phyloP scores from a whole-genome alignment of 179 eudicot species.

The Dionaea muscipula region DNA sequence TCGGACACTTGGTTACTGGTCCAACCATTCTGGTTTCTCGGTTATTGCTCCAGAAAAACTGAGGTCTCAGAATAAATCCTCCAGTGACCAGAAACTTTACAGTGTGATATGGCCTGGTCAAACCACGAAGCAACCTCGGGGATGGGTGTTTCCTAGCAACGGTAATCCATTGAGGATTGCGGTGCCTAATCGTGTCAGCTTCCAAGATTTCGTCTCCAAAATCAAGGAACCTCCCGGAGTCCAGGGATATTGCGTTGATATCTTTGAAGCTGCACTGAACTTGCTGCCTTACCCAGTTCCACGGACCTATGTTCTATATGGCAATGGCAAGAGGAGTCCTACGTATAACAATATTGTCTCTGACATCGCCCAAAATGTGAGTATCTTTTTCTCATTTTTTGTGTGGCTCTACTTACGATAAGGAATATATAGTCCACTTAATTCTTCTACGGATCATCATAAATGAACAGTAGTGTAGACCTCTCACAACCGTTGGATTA shows the following conservation, averaged over 20 bases:
- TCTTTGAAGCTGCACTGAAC: constrained; percentile 14
- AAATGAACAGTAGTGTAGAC: no score
- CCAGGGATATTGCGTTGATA: constrained; percentile 16
- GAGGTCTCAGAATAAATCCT: constrained; percentile 5
- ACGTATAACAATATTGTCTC: constrained; percentile 5
- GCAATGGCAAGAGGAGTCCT: constrained; percentile 10
- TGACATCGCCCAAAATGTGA: constrained; percentile 11
- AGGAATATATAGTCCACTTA: no score
- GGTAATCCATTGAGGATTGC: constrained; percentile 10
- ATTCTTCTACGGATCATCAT: no score
- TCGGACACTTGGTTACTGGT: constrained; percentile 48
- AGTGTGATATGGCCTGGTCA: constrained; percentile 15
- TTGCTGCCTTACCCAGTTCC: constrained; percentile 16
- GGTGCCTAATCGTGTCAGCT: constrained; percentile 15
- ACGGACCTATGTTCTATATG: constrained; percentile 7
- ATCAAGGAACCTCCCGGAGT: constrained; percentile 5
- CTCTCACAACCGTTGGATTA: no score
- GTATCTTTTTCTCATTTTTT: neutral
- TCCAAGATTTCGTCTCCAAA: constrained; percentile 8
- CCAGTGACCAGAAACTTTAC: constrained; percentile 1
- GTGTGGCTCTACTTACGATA: neutral
- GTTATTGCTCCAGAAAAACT: constrained; percentile 9
- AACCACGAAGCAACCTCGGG: constrained; percentile 10
- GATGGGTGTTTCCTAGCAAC: constrained; percentile 14
- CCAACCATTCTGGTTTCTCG: constrained; percentile 15